Percentiles rank a stretch among this genome's conserved stretches.
phyloP scores from a whole-genome alignment of 768 basidiomycete genomes.

The Suillus subaureus region DNA sequence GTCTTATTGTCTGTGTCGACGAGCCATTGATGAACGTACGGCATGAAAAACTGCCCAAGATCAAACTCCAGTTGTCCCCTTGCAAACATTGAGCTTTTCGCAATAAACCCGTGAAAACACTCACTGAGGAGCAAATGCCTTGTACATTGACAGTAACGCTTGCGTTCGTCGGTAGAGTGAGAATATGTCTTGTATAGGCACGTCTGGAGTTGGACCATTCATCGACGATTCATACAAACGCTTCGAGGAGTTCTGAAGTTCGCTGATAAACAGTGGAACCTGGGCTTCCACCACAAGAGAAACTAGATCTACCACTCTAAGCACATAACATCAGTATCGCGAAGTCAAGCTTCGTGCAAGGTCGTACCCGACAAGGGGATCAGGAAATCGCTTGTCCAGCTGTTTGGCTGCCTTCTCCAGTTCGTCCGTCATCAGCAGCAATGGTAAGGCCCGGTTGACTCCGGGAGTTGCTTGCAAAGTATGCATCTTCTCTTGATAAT shows the following conservation, averaged over 20 bases:
- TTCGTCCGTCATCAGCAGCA: conserved; percentile 85
- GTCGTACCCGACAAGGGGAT: conserved; percentile 76
- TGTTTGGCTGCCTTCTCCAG: conserved; percentile 83
- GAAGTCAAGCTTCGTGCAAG: background rate
- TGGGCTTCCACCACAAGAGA: conserved; percentile 70
- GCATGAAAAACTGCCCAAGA: conserved; percentile 78
- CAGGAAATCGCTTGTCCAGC: conserved; percentile 85
- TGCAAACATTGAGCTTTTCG: conserved; percentile 28
- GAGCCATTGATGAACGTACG: conserved; percentile 88
- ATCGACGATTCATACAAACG: conserved; percentile 79
- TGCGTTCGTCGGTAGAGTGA: conserved; percentile 80
- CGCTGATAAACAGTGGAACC: conserved; percentile 66
- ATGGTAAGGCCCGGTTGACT: conserved; percentile 78
- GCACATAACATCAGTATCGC: conserved; percentile 9
- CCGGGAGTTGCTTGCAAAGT: conserved; percentile 71
- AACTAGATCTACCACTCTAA: conserved; percentile 73
- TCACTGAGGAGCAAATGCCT: conserved; percentile 80
- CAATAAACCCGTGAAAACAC: conserved; percentile 26
- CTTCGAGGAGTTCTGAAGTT: conserved; percentile 70
- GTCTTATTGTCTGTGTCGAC: conserved; percentile 89
- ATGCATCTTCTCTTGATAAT: conserved; percentile 63
- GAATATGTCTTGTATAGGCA: conserved; percentile 90
- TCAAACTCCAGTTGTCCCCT: conserved; percentile 64
- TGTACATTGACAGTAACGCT: conserved; percentile 75
- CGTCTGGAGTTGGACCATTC: conserved; percentile 85